Conservation (phyloP, 495 filamentous ascomycete genomes). For the Xylaria longipes region DNA sequence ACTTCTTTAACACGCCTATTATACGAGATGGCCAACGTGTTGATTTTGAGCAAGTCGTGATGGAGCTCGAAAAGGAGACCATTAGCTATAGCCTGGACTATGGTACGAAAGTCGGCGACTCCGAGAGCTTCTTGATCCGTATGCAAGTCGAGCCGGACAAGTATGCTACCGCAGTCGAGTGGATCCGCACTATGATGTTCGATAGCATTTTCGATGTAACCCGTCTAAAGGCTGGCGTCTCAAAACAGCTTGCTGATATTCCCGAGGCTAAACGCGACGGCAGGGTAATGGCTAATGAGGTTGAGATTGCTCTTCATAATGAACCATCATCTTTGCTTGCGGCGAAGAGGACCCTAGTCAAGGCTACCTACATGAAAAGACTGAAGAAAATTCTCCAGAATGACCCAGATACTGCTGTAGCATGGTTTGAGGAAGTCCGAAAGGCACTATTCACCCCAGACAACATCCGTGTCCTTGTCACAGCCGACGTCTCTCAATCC, state of each 20-base stretch:
- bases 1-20: conserved; percentile 93
- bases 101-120: conserved; percentile 70
- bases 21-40: conserved; percentile 76
- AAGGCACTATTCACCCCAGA: conserved; percentile 74
- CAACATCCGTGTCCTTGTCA: conserved; percentile 84
- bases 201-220: conserved; percentile 83
- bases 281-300: conserved; percentile 74
- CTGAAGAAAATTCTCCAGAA: conserved; percentile 77
- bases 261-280: conserved; percentile 92
- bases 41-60: conserved; percentile 90
- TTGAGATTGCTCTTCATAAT: conserved; percentile 81
- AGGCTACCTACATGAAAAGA: conserved; percentile 85
- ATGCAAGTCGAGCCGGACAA: conserved; percentile 89
- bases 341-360: conserved; percentile 82
- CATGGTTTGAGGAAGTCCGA: conserved; percentile 77
- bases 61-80: conserved; percentile 88
- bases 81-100: conserved; percentile 77
- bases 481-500: conserved; percentile 77
- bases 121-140: conserved; percentile 78
- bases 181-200: conserved; percentile 86
- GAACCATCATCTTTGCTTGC: conserved; percentile 73
- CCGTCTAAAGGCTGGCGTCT: conserved; percentile 82
- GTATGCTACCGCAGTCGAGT: conserved; percentile 80
- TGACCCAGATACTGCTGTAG: conserved; percentile 72
- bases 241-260: conserved; percentile 87